phyloP scores from a whole-genome alignment of 495 filamentous ascomycete species.

The Hypomontagnella monticulosa region DNA sequence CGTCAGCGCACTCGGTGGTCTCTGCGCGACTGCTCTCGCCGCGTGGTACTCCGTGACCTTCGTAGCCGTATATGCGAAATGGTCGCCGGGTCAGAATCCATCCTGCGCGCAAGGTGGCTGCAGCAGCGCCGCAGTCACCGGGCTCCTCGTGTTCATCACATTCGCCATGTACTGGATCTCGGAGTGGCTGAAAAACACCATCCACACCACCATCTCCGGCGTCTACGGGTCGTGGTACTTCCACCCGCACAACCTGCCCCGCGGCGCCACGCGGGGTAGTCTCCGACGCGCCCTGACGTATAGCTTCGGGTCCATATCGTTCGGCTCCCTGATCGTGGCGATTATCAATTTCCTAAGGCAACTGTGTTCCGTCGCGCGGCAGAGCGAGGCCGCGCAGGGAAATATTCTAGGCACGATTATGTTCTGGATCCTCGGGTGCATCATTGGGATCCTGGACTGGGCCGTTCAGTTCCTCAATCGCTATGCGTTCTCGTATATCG shows the following conservation, averaged over 20 bases:
- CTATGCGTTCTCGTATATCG: conserved; percentile 93
- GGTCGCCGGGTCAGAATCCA: conserved; percentile 73
- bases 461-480: conserved; percentile 79
- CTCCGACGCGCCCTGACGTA: conserved; percentile 83
- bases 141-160: conserved; percentile 84
- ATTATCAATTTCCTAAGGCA: conserved; percentile 86
- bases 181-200: conserved; percentile 90
- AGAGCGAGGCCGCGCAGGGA: conserved; percentile 69
- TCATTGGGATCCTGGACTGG: conserved; percentile 85
- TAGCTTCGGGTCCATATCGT: conserved; percentile 88
- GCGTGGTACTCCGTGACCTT: conserved; percentile 70
- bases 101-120: conserved; percentile 75
- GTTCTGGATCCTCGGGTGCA: conserved; percentile 76
- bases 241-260: conserved; percentile 69
- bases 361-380: conserved; percentile 75
- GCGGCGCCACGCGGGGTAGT: conserved; percentile 78
- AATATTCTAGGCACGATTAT: conserved; percentile 72
- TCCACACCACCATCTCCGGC: conserved; percentile 86
- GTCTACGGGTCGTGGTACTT: conserved; percentile 97
- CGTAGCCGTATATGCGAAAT: conserved; percentile 80
- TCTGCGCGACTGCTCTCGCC: conserved; percentile 76
- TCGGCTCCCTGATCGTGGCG: conserved; percentile 87
- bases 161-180: conserved; percentile 93
- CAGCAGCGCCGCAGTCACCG: conserved; percentile 78
- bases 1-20: conserved; percentile 80